Conservation (phyloP, 495 filamentous ascomycete species). For the Tuber umbilicatum region DNA sequence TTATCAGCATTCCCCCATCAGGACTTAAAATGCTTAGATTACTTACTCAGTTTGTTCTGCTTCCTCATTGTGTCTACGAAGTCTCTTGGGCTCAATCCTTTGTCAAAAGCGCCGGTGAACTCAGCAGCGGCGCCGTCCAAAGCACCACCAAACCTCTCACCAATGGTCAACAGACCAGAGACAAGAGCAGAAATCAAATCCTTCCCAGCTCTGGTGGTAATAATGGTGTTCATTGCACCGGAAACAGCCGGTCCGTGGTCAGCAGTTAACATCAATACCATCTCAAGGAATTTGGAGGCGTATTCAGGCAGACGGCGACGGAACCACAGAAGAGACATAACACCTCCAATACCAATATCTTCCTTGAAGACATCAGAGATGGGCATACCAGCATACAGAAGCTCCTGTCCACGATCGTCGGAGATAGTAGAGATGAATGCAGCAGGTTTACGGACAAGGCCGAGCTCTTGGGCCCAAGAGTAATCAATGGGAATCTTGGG, state of each 20-base stretch:
- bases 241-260: constrained; percentile 98
- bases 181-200: constrained; percentile 94
- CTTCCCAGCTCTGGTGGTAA: constrained; percentile 97
- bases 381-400: constrained; percentile 97
- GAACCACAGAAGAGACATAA: constrained; percentile 99
- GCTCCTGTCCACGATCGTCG: constrained; percentile 98
- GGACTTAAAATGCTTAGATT: not conserved
- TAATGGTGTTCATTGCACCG: constrained; percentile 99
- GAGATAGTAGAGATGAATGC: constrained; percentile 99
- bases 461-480: constrained; percentile 98
- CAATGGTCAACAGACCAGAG: constrained; percentile 93
- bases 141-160: constrained; percentile 96
- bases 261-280: constrained; percentile 99
- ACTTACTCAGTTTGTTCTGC: constrained; percentile 95
- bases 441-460: constrained; percentile 97
- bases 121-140: constrained; percentile 96
- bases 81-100: constrained; percentile 94
- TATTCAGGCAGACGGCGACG: constrained; percentile 92
- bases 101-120: constrained; percentile 96
- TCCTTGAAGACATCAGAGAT: constrained; percentile 99
- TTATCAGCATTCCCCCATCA: constrained; percentile 42
- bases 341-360: constrained; percentile 97
- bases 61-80: constrained; percentile 98
- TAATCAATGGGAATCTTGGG: constrained; percentile 99
- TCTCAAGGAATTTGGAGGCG: constrained; percentile 97